Base-by-base conservation (phyloP, 331 rosid species). In the Saraca asoca region DNA sequence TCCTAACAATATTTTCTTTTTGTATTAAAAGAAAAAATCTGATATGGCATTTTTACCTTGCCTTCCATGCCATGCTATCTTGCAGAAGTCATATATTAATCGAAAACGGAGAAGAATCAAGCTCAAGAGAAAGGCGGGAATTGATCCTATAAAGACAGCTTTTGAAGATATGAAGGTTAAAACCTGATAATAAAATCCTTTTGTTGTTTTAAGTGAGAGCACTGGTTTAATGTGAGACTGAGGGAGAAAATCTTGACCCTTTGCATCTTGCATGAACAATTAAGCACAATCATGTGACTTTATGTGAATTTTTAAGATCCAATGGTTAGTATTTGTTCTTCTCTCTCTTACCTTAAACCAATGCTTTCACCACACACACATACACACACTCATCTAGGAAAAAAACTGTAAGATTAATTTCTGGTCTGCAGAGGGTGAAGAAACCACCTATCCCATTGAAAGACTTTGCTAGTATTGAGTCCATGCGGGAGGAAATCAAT, bases 401-500 rank as follows among this genome's bases (percentile, higher is more conserved):
- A 49, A 77, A 59, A 51, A 52, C 64, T 73, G 62, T 58, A 61
- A 75, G 58, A 77, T 84, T 51, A 38, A 41, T 67, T 16, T 66
- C 55, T 86, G 79, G 71, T 73, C 9, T 83, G 84, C 87, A 93
- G 97, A 83, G 98, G 85, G 98, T 93, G 81, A 93, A 90, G 84
- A 88, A 87, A 70, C 98, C 98, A 4, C 90, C 95, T 68, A 86
- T 93, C 81, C 96, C 92, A 0, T 86, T 93, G 88, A 88, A 81
- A 74, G 81, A 73, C 79, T 93, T 93, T 78, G 90, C 95, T 57
- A 93, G 97, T 77, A 62, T 90, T 17, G 98, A 93, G 68, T 87
- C 97, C 49, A 93, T 90, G 95, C 85, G 80, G 79, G 98, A 93
- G 81, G 98, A 93, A 81, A 90, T 93, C 60, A 87, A 86, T 64